Evolutionary conservation across 208 protist species (phyloP).

Genomic region (Wallacemonas sp.): DNA sequence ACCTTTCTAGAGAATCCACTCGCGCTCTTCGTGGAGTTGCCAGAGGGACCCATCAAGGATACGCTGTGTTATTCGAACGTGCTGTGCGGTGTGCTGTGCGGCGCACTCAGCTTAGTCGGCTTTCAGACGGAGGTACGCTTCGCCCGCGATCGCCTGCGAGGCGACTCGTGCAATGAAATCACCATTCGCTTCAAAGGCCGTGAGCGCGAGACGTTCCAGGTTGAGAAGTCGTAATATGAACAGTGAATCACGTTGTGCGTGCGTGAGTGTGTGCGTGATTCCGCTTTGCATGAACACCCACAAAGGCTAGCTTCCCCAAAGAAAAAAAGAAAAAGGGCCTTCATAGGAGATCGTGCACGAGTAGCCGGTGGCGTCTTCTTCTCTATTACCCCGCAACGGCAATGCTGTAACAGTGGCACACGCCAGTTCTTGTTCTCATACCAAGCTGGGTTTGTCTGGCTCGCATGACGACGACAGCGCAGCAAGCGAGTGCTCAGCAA

Average conservation of each 20-base stretch:
- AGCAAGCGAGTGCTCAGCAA: too few species aligned
- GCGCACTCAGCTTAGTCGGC: conserved; percentile 94
- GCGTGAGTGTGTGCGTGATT: conserved; percentile 2
- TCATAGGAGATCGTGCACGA: too few species aligned
- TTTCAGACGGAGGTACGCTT: conserved; percentile 85
- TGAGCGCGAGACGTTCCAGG: conserved; percentile 77
- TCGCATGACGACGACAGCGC: too few species aligned
- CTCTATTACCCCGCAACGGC: too few species aligned
- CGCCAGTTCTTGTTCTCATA: neutral
- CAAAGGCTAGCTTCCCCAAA: too few species aligned
- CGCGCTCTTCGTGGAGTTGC: conserved; percentile 96
- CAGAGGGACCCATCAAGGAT: conserved; percentile 82
- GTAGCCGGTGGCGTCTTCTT: too few species aligned
- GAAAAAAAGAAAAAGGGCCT: too few species aligned
- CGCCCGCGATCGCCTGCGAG: conserved; percentile 82
- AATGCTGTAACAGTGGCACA: too few species aligned
- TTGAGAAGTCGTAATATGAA: conserved; percentile 27
- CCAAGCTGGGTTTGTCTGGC: neutral
- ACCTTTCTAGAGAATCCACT: conserved; percentile 97
- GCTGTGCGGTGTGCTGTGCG: conserved; percentile 95
- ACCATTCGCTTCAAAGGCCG: conserved; percentile 75
- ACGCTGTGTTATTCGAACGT: conserved; percentile 96
- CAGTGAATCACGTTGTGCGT: neutral
- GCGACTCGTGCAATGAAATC: conserved; percentile 90
- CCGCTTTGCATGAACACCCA: neutral